These are phyloP conservation scores for Cicer pinnatifidum DNA, from an alignment of 306 rosid genomes.

Conservation along the genomic window DNA sequence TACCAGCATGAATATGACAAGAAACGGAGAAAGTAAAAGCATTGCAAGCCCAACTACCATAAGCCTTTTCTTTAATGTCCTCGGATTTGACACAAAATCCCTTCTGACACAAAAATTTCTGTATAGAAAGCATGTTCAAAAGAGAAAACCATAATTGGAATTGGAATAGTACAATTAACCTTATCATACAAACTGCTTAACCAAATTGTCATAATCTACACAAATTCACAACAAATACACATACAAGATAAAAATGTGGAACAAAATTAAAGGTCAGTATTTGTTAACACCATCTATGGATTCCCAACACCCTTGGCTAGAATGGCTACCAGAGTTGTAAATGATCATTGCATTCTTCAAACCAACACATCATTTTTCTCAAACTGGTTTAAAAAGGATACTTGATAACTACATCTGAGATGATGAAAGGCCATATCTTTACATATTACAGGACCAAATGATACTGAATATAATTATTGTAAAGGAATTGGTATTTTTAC, in stretches of 20 bases:
- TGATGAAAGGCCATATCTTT: constrained; percentile 23
- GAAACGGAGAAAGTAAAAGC: constrained; percentile 95
- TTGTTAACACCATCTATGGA: too few relatives aligned
- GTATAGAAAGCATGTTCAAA: constrained; percentile 44
- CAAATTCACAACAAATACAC: constrained; percentile 13
- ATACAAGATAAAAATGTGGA: neutral
- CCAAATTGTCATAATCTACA: neutral
- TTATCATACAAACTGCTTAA: constrained; percentile 9
- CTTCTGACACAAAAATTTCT: constrained; percentile 76
- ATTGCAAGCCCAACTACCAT: constrained; percentile 80
- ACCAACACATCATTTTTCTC: constrained; percentile 26
- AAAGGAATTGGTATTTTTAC: constrained; percentile 4
- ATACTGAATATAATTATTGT: constrained; percentile 14
- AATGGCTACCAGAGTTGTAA: neutral
- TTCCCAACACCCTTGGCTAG: too few relatives aligned
- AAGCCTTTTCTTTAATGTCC: constrained; percentile 78
- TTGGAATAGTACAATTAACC: constrained; percentile 13
- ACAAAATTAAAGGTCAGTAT: neutral
- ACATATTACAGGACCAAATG: constrained; percentile 28
- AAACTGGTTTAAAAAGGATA: neutral
- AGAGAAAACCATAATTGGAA: constrained; percentile 36
- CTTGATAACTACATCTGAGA: constrained; percentile 4
- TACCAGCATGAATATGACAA: constrained; percentile 93
- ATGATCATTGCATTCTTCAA: constrained; percentile 20
- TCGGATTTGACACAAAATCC: constrained; percentile 84